phyloP scores from a whole-genome alignment of 345 rosid species.

The Litchi chinensis region DNA sequence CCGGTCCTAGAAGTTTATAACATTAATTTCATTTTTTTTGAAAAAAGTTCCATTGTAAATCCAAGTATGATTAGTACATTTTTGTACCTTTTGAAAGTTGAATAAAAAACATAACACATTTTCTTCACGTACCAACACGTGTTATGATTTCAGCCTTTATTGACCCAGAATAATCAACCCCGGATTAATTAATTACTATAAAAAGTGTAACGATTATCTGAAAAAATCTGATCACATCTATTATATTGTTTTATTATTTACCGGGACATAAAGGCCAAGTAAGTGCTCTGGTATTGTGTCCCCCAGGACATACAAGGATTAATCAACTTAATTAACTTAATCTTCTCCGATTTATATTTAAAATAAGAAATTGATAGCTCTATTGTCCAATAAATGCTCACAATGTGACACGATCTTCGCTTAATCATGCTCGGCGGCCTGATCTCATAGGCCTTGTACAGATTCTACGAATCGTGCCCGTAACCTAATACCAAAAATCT shows the following conservation, averaged over 20 bases:
- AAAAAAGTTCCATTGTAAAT: not conserved
- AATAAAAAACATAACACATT: too few relatives aligned
- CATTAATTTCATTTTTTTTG: too few relatives aligned
- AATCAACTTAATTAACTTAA: not conserved
- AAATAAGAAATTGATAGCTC: not conserved
- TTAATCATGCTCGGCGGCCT: not conserved
- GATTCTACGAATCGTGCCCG: slow-evolving; percentile 20
- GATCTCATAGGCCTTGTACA: not conserved
- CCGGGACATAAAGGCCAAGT: not conserved
- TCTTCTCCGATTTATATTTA: not conserved
- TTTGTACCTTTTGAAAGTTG: not conserved
- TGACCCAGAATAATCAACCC: not conserved
- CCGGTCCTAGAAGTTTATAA: not conserved
- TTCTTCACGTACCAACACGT: not conserved
- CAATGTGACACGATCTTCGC: slow-evolving; percentile 5
- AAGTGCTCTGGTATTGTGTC: slow-evolving; percentile 8
- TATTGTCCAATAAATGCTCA: not conserved
- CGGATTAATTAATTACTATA: not conserved
- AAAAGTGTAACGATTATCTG: not conserved
- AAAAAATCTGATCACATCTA: slow-evolving; percentile 11
- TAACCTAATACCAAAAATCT: slow-evolving; percentile 1
- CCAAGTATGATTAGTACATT: not conserved
- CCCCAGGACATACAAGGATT: slow-evolving; percentile 5
- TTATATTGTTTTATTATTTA: not conserved
- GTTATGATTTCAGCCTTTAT: not conserved